A percentile compares a stretch with the other conserved stretches of the same genome.
Conservation (phyloP, 108 stramenopile genomes). For the Stephanodiscus triporus region DNA sequence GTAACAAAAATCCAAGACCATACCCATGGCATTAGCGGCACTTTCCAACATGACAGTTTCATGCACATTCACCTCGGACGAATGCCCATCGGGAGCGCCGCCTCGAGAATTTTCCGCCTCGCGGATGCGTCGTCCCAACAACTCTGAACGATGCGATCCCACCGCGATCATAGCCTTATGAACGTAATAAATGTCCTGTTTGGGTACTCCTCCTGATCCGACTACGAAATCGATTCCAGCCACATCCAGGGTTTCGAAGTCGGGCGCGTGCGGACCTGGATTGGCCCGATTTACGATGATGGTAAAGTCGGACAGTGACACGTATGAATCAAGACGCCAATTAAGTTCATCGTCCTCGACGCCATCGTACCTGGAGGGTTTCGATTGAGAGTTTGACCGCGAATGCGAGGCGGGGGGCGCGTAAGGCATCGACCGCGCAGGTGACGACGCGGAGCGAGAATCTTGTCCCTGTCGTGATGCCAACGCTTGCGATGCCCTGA, state of each 20-base stretch:
- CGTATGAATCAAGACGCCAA: constrained; percentile 51
- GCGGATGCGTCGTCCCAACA: constrained; percentile 45
- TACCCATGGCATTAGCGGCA: constrained; percentile 41
- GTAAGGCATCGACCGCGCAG: constrained; percentile 5
- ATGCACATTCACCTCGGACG: constrained; percentile 36
- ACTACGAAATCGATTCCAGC: constrained; percentile 32
- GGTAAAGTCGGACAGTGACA: constrained; percentile 43
- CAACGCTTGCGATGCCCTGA: constrained; percentile 4
- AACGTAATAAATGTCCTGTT: constrained; percentile 40
- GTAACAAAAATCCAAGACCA: constrained; percentile 47
- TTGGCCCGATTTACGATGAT: constrained; percentile 47
- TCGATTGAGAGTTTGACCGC: constrained; percentile 7
- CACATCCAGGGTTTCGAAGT: constrained; percentile 33
- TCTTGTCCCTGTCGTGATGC: constrained; percentile 11
- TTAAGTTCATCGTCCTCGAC: constrained; percentile 51
- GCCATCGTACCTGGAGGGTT: constrained; percentile 34
- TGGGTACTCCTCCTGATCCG: constrained; percentile 26
- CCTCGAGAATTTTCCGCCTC: constrained; percentile 35
- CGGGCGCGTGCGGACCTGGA: constrained; percentile 41
- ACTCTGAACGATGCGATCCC: constrained; percentile 39
- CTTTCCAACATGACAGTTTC: constrained; percentile 46
- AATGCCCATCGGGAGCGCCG: constrained; percentile 29
- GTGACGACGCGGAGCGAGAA: neutral
- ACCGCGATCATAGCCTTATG: constrained; percentile 56
- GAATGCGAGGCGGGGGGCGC: neutral